These are phyloP conservation scores for Umbelopsis sp. DNA, from an alignment of 192 early-diverging fungal species.

Conservation along the genomic window DNA sequence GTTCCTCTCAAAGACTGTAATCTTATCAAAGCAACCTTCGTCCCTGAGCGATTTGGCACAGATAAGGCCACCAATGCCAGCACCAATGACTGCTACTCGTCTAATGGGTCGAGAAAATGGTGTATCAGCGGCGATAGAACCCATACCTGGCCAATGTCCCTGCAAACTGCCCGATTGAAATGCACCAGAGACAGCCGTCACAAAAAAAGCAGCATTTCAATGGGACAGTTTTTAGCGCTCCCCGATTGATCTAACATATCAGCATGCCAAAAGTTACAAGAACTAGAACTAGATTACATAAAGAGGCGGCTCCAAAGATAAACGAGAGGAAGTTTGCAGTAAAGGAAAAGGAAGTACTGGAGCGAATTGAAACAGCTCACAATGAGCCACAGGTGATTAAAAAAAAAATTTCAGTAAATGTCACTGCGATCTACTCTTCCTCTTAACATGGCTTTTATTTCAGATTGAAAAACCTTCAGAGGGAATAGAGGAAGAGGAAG, in stretches of 20 bases:
- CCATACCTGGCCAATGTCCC: neutral
- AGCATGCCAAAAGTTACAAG: slow-evolving; percentile 8
- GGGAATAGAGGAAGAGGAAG: neutral
- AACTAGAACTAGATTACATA: slow-evolving; percentile 10
- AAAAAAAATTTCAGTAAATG: neutral
- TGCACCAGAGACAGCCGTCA: neutral
- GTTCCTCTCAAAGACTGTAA: slow-evolving; percentile 52
- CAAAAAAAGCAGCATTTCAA: neutral
- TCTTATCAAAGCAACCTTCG: slow-evolving; percentile 30
- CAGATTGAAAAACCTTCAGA: neutral
- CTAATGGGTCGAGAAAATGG: neutral
- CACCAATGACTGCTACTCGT: slow-evolving; percentile 40
- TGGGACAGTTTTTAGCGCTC: neutral
- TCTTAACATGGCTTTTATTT: neutral
- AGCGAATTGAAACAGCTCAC: slow-evolving; percentile 16
- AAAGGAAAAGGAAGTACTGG: slow-evolving; percentile 24
- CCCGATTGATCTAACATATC: neutral
- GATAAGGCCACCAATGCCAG: slow-evolving; percentile 34
- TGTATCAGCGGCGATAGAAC: neutral
- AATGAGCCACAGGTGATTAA: neutral
- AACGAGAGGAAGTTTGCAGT: slow-evolving; percentile 29
- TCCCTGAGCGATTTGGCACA: slow-evolving; percentile 28
- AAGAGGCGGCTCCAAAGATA: neutral
- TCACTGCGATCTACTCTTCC: neutral
- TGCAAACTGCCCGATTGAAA: neutral